Base-by-base conservation (phyloP, 1,284 basidiomycete species). In the Puccinia coronata region DNA sequence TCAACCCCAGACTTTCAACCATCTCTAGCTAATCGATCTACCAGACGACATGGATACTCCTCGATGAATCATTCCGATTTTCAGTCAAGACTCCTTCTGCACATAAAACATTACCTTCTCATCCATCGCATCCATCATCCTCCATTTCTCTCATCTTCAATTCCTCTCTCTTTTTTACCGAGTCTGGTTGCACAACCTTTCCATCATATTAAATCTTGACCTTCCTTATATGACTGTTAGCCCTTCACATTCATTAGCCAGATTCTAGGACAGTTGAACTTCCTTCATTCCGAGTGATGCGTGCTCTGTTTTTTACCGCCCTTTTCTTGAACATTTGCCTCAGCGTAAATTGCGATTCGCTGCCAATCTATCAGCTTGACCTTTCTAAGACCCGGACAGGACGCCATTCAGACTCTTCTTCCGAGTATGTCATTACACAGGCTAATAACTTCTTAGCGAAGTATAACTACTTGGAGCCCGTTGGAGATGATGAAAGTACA, bases 361-460 rank as follows among this genome's bases (percentile, higher is more conserved):
- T 80, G 43, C 77, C 77, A 67, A 80, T 80, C 31, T 80, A 70
- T 49, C 77, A 47, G 8, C 67, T 59, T 20, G 11, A 59, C 25
- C 14, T n/a, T 59, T 43, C 55, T 9, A 31, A 59, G 16, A 39
- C 72, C 2, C 34, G 59, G 39, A 28, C 16, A 34, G 53, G 43
- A 55, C 49, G 3, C 5, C 39, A 25, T 61, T 23, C 65, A 6
- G 55, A 53, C 39, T 12, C 23, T 18, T 34, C 65, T 31, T 41
- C 51, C 6, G 77, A 80, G 61, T 80, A 70, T 39, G 77, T 80
- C 20, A 36, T 80, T 25, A 71, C 34, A 1, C 65, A 80, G 55
- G 67, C 77, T n/a, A 43, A 80, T 28, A 34, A 6, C 2, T 47
- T 80, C 23, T 59, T 70, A 25, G n/a, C 67, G 11, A 80, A 71